A percentile compares a stretch with the other conserved stretches of the same genome.
Evolutionary conservation across 75 land plant species (phyloP).

Genomic region (Selaginella tamariscina): DNA sequence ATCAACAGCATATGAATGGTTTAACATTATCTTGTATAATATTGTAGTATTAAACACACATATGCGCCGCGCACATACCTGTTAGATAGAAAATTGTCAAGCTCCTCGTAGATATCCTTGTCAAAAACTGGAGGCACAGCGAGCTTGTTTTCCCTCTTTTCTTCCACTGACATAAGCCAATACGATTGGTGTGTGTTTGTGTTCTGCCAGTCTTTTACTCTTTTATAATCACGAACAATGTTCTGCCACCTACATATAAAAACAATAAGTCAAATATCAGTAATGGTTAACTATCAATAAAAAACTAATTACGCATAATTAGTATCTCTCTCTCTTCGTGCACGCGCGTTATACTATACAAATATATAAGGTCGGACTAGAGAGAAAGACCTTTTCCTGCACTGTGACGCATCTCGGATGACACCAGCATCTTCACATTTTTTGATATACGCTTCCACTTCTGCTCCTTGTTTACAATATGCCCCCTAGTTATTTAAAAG

Average conservation of each 20-base stretch:
- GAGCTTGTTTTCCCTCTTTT: neutral
- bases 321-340: no score
- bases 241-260: no score
- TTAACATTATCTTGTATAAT: no score
- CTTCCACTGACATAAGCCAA: neutral
- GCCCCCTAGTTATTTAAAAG: no score
- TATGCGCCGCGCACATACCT: no score
- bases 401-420: neutral
- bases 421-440: neutral
- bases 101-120: conserved; percentile 1
- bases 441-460: neutral
- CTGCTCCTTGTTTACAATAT: neutral
- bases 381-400: neutral
- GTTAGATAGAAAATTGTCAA: neutral
- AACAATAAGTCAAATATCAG: no score
- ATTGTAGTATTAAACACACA: no score
- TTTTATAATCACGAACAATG: neutral
- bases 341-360: no score
- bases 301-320: no score
- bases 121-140: neutral
- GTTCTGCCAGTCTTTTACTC: neutral
- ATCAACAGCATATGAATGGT: no score
- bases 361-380: no score
- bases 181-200: neutral
- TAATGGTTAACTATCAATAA: no score